Evolutionary conservation across 441 rosid species (phyloP), one percentile per base, ranked within the genome.

Genomic region (Bruguiera hainesii): DNA sequence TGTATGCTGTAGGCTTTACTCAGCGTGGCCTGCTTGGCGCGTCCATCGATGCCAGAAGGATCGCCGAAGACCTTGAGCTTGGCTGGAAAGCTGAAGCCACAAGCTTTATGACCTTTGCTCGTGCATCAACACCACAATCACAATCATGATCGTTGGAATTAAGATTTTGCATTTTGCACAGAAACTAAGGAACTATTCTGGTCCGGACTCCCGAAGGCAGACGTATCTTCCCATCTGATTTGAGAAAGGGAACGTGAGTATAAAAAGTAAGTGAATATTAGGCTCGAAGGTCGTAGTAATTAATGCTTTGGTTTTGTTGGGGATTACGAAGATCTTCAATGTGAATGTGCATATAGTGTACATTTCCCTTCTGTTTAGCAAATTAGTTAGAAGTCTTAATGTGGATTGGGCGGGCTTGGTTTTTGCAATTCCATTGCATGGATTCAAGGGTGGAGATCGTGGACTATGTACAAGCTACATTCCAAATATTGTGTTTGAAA

Each of bases 1-100:
- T 91, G 71, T 91, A 87, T 60, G 87, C 96, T 0, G 90, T 86
- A 10, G 97, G 97, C n/a, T 91, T 91, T 70, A 78, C 87, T 19
- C 84, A 85, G 61, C 86, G 88, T 56, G 97, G 97, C 21, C 78
- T 91, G 62, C 83, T 87, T 30, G 97, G 97, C 56, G 82, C 82
- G n/a, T 77, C 92, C 29, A 72, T 81, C 64, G 90, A 87, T 71
- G 96, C 97, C 6, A 79, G 68, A 63, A 85, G 63, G 64, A 84
- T 89, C 1, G 84, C 94, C 18, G 79, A 87, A 62, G 97, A 91
- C 65, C 81, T 91, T 55, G 75, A 74, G 50, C 75, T 64, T 58
- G 69, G 46, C 48, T 77, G 79, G 82, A 73, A 76, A 66, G 58
- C 69, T n/a, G 69, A 71, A 60, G 76, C 70, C 19, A 66, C 31